Evolutionary conservation across 31 red algal species (phyloP).

Genomic region (Porphyra umbilicalis): DNA sequence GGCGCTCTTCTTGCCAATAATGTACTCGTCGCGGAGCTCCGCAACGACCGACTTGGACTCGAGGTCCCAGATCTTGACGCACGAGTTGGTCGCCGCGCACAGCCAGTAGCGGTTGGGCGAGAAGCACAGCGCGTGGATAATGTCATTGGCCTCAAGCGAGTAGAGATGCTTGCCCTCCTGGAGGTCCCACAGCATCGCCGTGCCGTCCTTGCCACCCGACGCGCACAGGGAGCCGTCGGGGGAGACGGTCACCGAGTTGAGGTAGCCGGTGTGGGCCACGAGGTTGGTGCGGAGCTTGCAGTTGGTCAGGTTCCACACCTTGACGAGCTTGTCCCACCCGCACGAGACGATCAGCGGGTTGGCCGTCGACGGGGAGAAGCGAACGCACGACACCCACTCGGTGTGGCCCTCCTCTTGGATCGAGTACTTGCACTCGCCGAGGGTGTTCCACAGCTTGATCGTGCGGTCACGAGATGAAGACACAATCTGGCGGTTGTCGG

Average conservation of each 20-base stretch:
- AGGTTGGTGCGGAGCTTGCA: slow-evolving; percentile 91
- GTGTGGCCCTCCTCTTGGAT: slow-evolving; percentile 89
- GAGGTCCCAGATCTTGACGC: slow-evolving; percentile 99
- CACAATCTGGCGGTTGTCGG: slow-evolving; percentile 99
- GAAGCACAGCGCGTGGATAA: slow-evolving; percentile 98
- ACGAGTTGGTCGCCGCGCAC: slow-evolving; percentile 92
- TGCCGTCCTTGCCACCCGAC: slow-evolving; percentile 95
- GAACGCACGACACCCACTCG: slow-evolving; percentile 96
- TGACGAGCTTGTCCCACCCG: slow-evolving; percentile 99
- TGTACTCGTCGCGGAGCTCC: slow-evolving; percentile 80
- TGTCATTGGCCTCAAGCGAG: slow-evolving; percentile 94
- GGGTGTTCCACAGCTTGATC: slow-evolving; percentile 99
- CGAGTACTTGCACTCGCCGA: slow-evolving; percentile 99
- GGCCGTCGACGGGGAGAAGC: slow-evolving; percentile 90
- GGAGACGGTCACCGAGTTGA: slow-evolving; percentile 98
- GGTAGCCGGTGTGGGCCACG: slow-evolving; percentile 78
- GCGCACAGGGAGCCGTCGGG: slow-evolving; percentile 97
- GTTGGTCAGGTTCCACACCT: slow-evolving; percentile 92
- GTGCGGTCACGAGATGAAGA: slow-evolving; percentile 97
- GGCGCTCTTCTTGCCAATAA: slow-evolving; percentile 85
- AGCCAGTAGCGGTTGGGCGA: slow-evolving; percentile 99
- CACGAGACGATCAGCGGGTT: slow-evolving; percentile 98
- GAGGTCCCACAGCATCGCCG: slow-evolving; percentile 96
- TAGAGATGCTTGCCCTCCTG: slow-evolving; percentile 97
- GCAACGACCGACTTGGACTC: slow-evolving; percentile 98